phyloP scores from a whole-genome alignment of 2,329 filamentous ascomycete species.

The Cordyceps javanica region DNA sequence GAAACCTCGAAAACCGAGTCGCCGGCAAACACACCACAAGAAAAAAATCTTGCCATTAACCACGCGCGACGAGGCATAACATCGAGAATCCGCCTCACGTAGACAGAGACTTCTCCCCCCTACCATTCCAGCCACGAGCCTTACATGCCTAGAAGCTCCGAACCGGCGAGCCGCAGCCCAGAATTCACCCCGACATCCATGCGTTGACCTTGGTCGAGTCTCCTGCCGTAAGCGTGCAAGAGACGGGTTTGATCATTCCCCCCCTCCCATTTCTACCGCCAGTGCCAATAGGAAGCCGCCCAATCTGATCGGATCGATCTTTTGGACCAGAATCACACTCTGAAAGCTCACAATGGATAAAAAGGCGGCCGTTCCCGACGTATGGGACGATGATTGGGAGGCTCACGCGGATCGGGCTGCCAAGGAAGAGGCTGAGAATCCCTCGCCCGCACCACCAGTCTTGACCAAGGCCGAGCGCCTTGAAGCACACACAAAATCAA shows the following conservation, averaged over 20 bases:
- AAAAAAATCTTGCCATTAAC: conserved; percentile 1
- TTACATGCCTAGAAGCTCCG: background rate
- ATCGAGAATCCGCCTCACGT: background rate
- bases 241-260: background rate
- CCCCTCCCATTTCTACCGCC: no score
- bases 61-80: background rate
- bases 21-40: no score
- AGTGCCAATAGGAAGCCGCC: background rate
- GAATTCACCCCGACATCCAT: background rate
- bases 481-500: conserved; percentile 74
- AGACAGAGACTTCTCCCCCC: background rate
- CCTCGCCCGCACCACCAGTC: conserved; percentile 31
- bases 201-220: conserved; percentile 10
- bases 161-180: background rate
- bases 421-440: conserved; percentile 29
- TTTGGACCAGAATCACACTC: background rate
- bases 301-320: background rate
- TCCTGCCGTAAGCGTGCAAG: conserved; percentile 11
- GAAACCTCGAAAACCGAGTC: background rate
- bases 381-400: conserved; percentile 94
- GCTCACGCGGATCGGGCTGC: conserved; percentile 58
- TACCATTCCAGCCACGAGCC: background rate
- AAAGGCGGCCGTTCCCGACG: conserved; percentile 54
- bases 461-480: conserved; percentile 70
- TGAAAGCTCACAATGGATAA: background rate